Evolutionary conservation across 108 stramenopile genomes (phyloP).

Genomic region (Bacterosira constricta): DNA sequence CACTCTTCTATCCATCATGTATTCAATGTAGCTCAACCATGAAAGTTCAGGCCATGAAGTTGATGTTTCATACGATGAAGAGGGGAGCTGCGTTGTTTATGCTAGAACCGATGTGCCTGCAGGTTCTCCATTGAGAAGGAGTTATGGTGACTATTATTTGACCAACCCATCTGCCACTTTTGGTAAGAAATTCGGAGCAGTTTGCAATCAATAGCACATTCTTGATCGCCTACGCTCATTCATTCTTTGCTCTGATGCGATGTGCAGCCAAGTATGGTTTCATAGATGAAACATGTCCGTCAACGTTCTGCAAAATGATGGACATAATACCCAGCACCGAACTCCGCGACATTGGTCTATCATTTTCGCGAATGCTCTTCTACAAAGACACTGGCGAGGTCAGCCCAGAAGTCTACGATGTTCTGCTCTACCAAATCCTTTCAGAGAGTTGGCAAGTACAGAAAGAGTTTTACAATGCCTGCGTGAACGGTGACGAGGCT

Average conservation of each 20-base stretch:
- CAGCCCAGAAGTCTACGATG: slow-evolving; percentile 61
- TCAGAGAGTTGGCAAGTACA: slow-evolving; percentile 32
- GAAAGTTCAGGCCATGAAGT: slow-evolving; percentile 42
- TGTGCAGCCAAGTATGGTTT: slow-evolving; percentile 64
- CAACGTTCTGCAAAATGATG: slow-evolving; percentile 71
- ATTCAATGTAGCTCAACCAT: slow-evolving; percentile 59
- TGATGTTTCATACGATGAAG: slow-evolving; percentile 54
- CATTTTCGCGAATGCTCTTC: slow-evolving; percentile 62
- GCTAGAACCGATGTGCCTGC: slow-evolving; percentile 55
- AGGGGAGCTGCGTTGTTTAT: slow-evolving; percentile 59
- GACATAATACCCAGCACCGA: slow-evolving; percentile 49
- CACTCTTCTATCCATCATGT: no score
- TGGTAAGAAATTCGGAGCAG: slow-evolving; percentile 3
- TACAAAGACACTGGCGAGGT: slow-evolving; percentile 67
- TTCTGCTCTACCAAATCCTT: slow-evolving; percentile 49
- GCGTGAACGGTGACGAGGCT: slow-evolving; percentile 50
- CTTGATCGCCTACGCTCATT: not conserved
- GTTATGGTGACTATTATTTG: slow-evolving; percentile 47
- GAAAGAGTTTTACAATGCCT: slow-evolving; percentile 57
- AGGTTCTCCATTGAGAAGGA: slow-evolving; percentile 59
- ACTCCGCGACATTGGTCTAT: slow-evolving; percentile 58
- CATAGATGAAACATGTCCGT: slow-evolving; percentile 57
- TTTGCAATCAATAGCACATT: not conserved
- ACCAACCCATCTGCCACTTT: slow-evolving; percentile 64
- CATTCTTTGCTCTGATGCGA: not conserved